Percentiles rank a stretch among this genome's conserved stretches.
Conservation (phyloP, 148 eudicot species). For the Pouteria glomerata region DNA sequence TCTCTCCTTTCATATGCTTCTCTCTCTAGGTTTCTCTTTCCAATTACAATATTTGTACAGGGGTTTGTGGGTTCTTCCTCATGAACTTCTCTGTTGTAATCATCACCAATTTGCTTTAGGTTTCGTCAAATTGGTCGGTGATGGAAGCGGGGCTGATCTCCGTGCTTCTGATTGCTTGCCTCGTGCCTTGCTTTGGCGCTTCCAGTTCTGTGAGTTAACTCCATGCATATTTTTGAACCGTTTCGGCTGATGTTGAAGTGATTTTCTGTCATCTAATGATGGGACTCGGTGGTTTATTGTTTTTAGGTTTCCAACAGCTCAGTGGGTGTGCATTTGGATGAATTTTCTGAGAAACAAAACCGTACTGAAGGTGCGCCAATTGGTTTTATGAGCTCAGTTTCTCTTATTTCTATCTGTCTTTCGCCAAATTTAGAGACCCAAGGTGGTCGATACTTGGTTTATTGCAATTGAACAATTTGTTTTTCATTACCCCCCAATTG, state of each 20-base stretch:
- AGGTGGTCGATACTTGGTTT: neutral
- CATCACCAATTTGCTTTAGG: neutral
- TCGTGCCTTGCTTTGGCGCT: neutral
- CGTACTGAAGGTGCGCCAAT: conserved; percentile 10
- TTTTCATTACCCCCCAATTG: neutral
- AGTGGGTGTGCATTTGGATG: neutral
- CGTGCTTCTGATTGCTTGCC: neutral
- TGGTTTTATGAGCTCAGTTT: neutral
- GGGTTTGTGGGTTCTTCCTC: neutral
- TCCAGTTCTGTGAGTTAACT: conserved; percentile 6
- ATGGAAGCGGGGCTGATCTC: neutral
- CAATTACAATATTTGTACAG: neutral
- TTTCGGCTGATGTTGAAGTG: neutral
- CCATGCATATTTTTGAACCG: neutral
- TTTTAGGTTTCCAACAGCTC: neutral
- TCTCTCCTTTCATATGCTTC: too few species aligned
- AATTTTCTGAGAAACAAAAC: neutral
- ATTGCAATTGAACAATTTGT: neutral
- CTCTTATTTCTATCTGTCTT: neutral
- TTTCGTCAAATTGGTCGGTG: neutral
- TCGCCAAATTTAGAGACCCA: neutral
- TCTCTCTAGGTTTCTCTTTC: too few species aligned
- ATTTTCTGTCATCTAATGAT: neutral
- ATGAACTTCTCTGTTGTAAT: neutral
- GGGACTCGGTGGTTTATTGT: neutral